Evolutionary conservation across 2,329 filamentous ascomycete species (phyloP).

Genomic region (Samsoniella hepiali): DNA sequence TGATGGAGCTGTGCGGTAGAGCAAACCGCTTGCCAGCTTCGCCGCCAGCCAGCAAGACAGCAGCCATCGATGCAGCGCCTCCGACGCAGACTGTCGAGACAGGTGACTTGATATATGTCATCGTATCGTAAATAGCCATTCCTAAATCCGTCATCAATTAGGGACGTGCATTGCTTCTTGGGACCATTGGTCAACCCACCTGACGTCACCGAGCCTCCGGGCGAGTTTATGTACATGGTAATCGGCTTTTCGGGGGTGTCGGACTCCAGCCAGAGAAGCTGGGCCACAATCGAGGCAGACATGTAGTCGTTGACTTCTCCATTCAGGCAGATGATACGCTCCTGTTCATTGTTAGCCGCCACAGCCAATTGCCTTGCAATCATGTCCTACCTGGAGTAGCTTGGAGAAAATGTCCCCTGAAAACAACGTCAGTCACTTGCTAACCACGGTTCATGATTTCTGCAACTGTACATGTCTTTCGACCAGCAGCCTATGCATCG

Average conservation of each 20-base stretch:
- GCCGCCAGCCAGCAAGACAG: conserved; percentile 81
- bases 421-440: neutral
- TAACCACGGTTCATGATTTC: neutral
- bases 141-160: conserved; percentile 35
- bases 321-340: conserved; percentile 92
- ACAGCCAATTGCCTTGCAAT: neutral
- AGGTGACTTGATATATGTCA: conserved; percentile 91
- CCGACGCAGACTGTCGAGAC: conserved; percentile 95
- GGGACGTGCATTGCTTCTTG: neutral
- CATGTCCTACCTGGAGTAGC: conserved; percentile 60
- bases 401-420: conserved; percentile 80
- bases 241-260: conserved; percentile 94
- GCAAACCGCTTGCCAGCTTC: conserved; percentile 81
- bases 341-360: conserved; percentile 43
- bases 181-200: conserved; percentile 36
- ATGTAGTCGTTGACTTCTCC: conserved; percentile 86
- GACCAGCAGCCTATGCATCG: conserved; percentile 62
- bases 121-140: conserved; percentile 95
- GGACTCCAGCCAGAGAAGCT: conserved; percentile 96
- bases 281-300: conserved; percentile 91
- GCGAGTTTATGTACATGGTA: conserved; percentile 96
- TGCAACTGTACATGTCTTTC: conserved; percentile 65
- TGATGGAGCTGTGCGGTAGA: conserved; percentile 89
- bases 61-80: conserved; percentile 93
- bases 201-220: conserved; percentile 82